These are phyloP conservation scores for Stagonosporopsis vannaccii DNA, from an alignment of 2,329 filamentous ascomycete species.

Conservation along the genomic window DNA sequence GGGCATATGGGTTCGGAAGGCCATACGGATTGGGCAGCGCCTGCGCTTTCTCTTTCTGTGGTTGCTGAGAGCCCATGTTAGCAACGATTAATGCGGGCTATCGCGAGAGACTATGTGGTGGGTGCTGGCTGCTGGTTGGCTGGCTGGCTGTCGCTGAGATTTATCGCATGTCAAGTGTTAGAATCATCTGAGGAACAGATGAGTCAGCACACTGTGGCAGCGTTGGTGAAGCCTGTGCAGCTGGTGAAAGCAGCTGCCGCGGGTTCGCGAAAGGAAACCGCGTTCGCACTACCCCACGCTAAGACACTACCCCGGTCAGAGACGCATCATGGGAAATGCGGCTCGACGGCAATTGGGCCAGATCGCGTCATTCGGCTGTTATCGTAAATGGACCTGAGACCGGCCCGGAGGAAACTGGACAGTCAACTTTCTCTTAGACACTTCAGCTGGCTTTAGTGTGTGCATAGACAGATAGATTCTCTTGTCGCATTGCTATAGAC, in stretches of 20 bases:
- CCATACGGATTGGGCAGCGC: conserved; percentile 38
- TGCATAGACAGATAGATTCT: conserved; percentile 7
- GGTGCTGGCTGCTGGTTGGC: background rate
- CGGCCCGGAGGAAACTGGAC: conserved; percentile 5
- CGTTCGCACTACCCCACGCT: conserved; percentile 17
- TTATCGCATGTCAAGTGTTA: too few relatives aligned
- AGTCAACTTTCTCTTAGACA: background rate
- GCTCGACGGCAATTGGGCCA: conserved; percentile 16
- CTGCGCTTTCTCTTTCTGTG: conserved; percentile 36
- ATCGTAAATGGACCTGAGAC: conserved; percentile 7
- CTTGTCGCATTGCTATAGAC: conserved; percentile 8
- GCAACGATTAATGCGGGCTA: conserved; percentile 12
- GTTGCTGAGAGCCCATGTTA: conserved; percentile 35
- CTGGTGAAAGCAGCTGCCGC: conserved; percentile 6
- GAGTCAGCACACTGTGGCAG: background rate
- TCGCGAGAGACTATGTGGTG: background rate
- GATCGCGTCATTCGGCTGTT: conserved; percentile 21
- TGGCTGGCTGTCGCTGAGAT: background rate
- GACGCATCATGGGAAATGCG: conserved; percentile 7
- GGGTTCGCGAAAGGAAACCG: conserved; percentile 10
- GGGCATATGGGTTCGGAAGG: conserved; percentile 38
- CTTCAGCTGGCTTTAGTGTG: conserved; percentile 11
- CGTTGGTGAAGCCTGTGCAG: background rate
- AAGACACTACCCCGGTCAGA: conserved; percentile 5
- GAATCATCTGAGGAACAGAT: too few relatives aligned